phyloP scores from a whole-genome alignment of 176 grass and related monocot species.

The Oryza meyeriana region DNA sequence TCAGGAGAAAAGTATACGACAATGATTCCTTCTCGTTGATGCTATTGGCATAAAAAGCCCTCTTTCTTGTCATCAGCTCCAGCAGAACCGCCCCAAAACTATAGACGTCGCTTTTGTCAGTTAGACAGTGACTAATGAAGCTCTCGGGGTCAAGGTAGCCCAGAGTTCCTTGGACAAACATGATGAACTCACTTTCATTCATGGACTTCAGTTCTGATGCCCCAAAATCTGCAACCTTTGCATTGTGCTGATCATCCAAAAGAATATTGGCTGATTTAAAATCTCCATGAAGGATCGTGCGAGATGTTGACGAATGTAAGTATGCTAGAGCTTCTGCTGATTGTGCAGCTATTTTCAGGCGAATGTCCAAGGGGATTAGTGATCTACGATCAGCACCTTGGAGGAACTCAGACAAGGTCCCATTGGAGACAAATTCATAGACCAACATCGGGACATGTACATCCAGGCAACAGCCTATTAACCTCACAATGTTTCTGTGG shows the following conservation, averaged over 20 bases:
- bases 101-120: constrained; percentile 64
- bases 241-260: constrained; percentile 16
- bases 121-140: constrained; percentile 49
- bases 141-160: constrained; percentile 60
- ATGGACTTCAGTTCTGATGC: constrained; percentile 38
- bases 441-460: constrained; percentile 32
- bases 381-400: not conserved
- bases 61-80: constrained; percentile 52
- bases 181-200: constrained; percentile 39
- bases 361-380: not conserved
- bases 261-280: constrained; percentile 36
- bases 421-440: constrained; percentile 33
- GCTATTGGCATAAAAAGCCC: constrained; percentile 11
- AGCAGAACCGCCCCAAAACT: constrained; percentile 49
- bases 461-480: constrained; percentile 39
- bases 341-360: constrained; percentile 22
- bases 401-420: constrained; percentile 25
- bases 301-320: constrained; percentile 22
- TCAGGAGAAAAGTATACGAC: not conserved
- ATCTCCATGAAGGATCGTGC: constrained; percentile 20
- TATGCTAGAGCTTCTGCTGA: constrained; percentile 26
- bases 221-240: constrained; percentile 49
- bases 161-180: constrained; percentile 48
- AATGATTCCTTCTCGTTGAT: constrained; percentile 8
- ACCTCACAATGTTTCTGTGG: constrained; percentile 31